A percentile compares a stretch with the other conserved stretches of the same genome.
phyloP scores from a whole-genome alignment of 2,329 filamentous ascomycete genomes.

The Zalaria obscura region DNA sequence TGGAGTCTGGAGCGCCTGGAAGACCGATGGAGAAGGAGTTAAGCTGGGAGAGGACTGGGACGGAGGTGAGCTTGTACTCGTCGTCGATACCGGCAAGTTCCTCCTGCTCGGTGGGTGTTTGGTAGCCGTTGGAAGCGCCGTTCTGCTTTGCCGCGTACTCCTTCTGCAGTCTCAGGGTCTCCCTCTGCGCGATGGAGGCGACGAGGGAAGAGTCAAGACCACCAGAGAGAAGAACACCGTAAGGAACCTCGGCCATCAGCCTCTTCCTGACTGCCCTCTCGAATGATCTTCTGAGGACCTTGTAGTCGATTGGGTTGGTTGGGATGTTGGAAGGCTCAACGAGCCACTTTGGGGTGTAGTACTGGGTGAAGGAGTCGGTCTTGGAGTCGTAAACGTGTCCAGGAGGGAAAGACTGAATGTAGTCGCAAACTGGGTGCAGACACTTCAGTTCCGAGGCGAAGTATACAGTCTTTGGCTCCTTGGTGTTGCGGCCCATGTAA shows the following conservation, averaged over 20 bases:
- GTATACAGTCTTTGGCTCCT: constrained; percentile 73
- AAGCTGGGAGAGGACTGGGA: constrained; percentile 84
- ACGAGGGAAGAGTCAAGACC: constrained; percentile 93
- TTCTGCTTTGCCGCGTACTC: constrained; percentile 24
- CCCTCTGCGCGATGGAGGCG: constrained; percentile 86
- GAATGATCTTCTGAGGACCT: constrained; percentile 63
- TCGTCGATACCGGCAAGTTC: constrained; percentile 90
- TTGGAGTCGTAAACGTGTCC: constrained; percentile 94
- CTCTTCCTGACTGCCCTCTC: constrained; percentile 91
- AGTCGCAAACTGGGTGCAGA: constrained; percentile 83
- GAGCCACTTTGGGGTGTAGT: constrained; percentile 79
- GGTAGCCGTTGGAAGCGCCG: constrained; percentile 32
- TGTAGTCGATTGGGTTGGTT: constrained; percentile 67
- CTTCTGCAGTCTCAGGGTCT: constrained; percentile 61
- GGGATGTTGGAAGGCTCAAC: constrained; percentile 74
- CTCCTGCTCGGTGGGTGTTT: constrained; percentile 37
- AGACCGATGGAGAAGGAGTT: constrained; percentile 99
- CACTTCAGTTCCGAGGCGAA: constrained; percentile 97
- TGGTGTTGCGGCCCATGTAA: constrained; percentile 80
- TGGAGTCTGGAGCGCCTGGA: constrained; percentile 80
- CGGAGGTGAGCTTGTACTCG: constrained; percentile 73
- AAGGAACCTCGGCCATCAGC: constrained; percentile 97
- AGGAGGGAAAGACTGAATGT: constrained; percentile 85
- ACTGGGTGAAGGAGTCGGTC: constrained; percentile 70
- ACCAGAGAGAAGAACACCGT: constrained; percentile 88